These are phyloP conservation scores for Sphaceloma murrayae DNA, from an alignment of 2,329 filamentous ascomycete species.

Conservation along the genomic window DNA sequence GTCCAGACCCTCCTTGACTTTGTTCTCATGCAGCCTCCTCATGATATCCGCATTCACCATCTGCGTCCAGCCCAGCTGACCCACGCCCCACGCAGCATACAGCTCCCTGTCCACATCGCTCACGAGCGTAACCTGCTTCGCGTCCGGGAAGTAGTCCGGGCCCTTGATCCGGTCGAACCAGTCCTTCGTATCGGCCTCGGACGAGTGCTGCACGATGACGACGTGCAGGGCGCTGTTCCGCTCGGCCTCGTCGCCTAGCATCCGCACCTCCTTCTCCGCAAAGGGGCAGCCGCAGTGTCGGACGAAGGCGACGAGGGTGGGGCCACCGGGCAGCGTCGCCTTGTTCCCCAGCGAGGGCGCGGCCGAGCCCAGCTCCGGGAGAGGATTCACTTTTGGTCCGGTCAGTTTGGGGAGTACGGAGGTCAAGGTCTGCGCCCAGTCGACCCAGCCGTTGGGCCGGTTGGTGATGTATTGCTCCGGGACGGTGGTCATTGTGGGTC, in stretches of 20 bases:
- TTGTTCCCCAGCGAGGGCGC: slow-evolving; percentile 14
- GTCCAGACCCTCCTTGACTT: slow-evolving; percentile 19
- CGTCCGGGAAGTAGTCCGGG: slow-evolving; percentile 17
- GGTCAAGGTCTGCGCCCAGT: slow-evolving; percentile 13
- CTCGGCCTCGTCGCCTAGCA: slow-evolving; percentile 44
- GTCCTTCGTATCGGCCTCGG: slow-evolving; percentile 42
- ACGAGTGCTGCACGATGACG: slow-evolving; percentile 55
- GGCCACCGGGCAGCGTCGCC: slow-evolving; percentile 31
- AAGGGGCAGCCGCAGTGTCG: slow-evolving; percentile 67
- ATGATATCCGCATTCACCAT: slow-evolving; percentile 38
- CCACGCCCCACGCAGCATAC: slow-evolving; percentile 59
- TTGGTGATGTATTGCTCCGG: slow-evolving; percentile 16
- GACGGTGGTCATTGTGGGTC: slow-evolving; percentile 16
- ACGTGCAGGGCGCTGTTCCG: slow-evolving; percentile 45
- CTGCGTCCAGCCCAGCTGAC: slow-evolving; percentile 52
- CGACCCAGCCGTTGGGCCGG: slow-evolving; percentile 15
- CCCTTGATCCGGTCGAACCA: slow-evolving; percentile 39
- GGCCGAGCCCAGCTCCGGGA: slow-evolving; percentile 17
- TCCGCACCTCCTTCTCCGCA: slow-evolving; percentile 41
- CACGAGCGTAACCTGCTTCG: slow-evolving; percentile 37
- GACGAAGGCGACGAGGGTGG: slow-evolving; percentile 56
- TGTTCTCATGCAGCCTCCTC: slow-evolving; percentile 18
- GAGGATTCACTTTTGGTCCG: slow-evolving; percentile 3
- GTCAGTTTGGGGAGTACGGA: slow-evolving; percentile 18
- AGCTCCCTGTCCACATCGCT: slow-evolving; percentile 51